Evolutionary conservation across 441 rosid genomes (phyloP).

Genomic region (Adansonia rubrostipa): DNA sequence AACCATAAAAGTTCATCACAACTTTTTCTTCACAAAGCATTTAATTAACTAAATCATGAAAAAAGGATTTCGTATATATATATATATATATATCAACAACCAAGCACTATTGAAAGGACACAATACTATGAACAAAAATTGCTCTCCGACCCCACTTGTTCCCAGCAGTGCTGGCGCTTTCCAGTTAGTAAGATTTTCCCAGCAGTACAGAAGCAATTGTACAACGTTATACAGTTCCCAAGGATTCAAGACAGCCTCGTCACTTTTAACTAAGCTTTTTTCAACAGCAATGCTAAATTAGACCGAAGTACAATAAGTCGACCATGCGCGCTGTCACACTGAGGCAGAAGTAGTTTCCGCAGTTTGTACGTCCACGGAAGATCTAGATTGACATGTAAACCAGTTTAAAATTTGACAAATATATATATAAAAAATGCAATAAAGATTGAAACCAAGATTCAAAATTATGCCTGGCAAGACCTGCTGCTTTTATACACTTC

Average conservation of each 20-base stretch:
- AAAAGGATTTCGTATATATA: conserved; percentile 29
- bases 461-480: neutral
- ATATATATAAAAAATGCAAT: neutral
- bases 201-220: conserved; percentile 29
- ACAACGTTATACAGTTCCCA: neutral
- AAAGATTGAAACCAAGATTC: neutral
- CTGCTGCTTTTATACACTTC: neutral
- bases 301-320: neutral
- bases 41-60: neutral
- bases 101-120: conserved; percentile 16
- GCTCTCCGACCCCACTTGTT: conserved; percentile 5
- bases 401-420: conserved; percentile 25
- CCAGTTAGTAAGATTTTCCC: conserved; percentile 27
- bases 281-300: no score
- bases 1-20: neutral
- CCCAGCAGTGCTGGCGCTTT: conserved; percentile 14
- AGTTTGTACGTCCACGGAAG: conserved; percentile 67
- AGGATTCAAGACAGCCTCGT: neutral
- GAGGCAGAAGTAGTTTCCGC: conserved; percentile 60
- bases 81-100: conserved; percentile 29
- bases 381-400: conserved; percentile 44
- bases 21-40: neutral
- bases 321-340: conserved; percentile 33
- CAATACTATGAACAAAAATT: conserved; percentile 8
- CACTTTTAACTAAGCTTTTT: neutral